A percentile compares a stretch with the other conserved stretches of the same genome.
These are phyloP conservation scores for Triticum turgidum DNA, from an alignment of 176 grass and related monocot genomes.

Conservation along the genomic window DNA sequence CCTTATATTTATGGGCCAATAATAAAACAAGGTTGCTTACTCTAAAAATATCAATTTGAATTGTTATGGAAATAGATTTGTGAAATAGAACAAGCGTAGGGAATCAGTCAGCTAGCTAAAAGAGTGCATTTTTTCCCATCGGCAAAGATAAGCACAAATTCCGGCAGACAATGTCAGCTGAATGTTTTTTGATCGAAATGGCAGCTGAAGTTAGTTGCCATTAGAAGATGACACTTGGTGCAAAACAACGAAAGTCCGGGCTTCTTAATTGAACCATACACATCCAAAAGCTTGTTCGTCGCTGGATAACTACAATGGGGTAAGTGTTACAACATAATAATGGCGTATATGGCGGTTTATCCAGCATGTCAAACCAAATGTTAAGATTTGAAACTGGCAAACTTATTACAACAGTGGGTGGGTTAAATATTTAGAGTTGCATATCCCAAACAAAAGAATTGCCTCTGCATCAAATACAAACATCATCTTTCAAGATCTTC, in stretches of 20 bases:
- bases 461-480: neutral
- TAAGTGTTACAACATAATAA: neutral
- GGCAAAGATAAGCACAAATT: neutral
- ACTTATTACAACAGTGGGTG: neutral
- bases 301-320: neutral
- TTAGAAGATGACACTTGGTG: neutral
- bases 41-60: neutral
- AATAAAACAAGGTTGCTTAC: neutral
- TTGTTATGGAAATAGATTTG: neutral
- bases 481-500: neutral
- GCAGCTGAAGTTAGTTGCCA: neutral
- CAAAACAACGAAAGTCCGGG: neutral
- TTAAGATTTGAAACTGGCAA: neutral
- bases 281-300: neutral
- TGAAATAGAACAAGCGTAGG: neutral
- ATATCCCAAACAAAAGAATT: neutral
- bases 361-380: neutral
- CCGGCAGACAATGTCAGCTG: too few relatives aligned
- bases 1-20: neutral
- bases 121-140: neutral
- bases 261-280: neutral
- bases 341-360: neutral
- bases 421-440: neutral
- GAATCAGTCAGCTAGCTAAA: neutral
- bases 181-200: too few relatives aligned